Evolutionary conservation across 805 yeast species (phyloP), one percentile per base, ranked within the genome.

Genomic region (Saccharomycopsis capsularis): DNA sequence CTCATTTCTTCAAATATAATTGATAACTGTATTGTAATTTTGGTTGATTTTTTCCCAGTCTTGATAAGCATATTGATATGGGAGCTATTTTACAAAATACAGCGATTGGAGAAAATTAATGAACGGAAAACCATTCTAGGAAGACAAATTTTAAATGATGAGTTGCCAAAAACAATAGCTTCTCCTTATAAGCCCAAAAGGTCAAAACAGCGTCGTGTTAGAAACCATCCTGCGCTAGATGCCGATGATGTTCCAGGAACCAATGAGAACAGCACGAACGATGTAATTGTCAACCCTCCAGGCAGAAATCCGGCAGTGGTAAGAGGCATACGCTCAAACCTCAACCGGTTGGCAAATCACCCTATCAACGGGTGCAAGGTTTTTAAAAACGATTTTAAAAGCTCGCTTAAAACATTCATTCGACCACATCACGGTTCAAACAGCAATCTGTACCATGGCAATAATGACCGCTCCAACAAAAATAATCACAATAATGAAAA

Each of bases 71-170:
- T 46, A 6, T 32, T 53, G 30, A 25, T 45, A 7, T 53, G 56
- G 56, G 56, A 53, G 42, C 42, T 51, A 35, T 22, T 32, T 23
- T 40, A 41, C 25, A 53, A 42, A 46, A 41, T 53, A 7, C 27
- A 34, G 19, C 35, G 32, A 4, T 24, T 32, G 16, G 51, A 53
- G 40, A 47, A 38, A 27, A 30, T 23, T 15, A 22, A 44, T 18
- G 56, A 53, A 30, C 29, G 15, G n/a, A 44, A 40, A 36, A 53
- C 54, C 11, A 29, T 51, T 7, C 25, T 53, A 4, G 56, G 56
- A 16, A 40, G 56, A 36, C 27, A 23, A 22, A 44, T 51, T 23
- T 16, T 13, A n/a, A 40, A 42, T 18, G 54, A 51, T 18, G 41
- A 47, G 22, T 34, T 30, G 24, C 16, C 36, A 24, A 23, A 42